Conservation (phyloP, 106 monocot genomes). For the Ottelia alismoides region DNA sequence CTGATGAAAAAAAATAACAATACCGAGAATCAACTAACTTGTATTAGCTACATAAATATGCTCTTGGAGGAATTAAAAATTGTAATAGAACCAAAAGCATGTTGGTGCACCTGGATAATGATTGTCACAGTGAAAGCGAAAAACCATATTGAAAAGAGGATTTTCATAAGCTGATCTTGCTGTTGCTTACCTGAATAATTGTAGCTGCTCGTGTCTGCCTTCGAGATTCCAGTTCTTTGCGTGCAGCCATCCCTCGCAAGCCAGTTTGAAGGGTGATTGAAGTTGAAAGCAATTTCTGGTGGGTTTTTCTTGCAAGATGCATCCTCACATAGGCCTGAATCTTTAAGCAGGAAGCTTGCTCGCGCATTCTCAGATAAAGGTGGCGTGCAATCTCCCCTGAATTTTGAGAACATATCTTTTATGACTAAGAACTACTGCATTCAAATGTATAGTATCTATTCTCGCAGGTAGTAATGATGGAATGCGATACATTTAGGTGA, state of each 20-base stretch:
- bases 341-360: too few relatives aligned
- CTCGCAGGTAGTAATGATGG: too few relatives aligned
- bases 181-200: conserved; percentile 54
- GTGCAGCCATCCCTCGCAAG: too few relatives aligned
- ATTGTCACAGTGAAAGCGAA: neutral
- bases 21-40: neutral
- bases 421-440: too few relatives aligned
- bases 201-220: conserved; percentile 41
- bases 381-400: conserved; percentile 39
- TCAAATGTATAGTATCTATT: too few relatives aligned
- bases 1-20: conserved; percentile 10
- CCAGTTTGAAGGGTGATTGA: conserved; percentile 41
- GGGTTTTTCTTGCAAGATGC: conserved; percentile 32
- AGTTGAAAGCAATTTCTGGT: conserved; percentile 21
- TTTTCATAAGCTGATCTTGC: too few relatives aligned
- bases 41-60: neutral
- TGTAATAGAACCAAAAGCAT: too few relatives aligned
- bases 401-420: too few relatives aligned
- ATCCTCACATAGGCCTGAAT: too few relatives aligned
- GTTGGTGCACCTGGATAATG: neutral
- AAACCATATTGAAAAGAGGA: too few relatives aligned
- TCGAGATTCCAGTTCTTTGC: conserved; percentile 42
- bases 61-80: too few relatives aligned
- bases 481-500: too few relatives aligned
- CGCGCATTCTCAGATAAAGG: conserved; percentile 30